These are phyloP conservation scores for Populus hybrid DNA, from an alignment of 441 rosid genomes.

Conservation along the genomic window DNA sequence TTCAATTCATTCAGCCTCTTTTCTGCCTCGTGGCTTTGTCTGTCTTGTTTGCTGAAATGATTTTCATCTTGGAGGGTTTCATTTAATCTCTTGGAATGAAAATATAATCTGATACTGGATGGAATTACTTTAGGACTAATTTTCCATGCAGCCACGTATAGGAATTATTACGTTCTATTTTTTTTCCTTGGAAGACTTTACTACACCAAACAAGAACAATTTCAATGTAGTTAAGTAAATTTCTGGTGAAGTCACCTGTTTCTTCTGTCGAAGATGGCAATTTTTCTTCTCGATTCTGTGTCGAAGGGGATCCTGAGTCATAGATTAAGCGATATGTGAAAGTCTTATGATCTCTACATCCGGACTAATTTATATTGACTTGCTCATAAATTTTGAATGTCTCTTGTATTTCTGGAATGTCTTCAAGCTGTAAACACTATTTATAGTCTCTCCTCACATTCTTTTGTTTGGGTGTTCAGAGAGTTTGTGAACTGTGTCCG, in stretches of 20 bases:
- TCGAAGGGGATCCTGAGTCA: not conserved
- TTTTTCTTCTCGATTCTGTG: not conserved
- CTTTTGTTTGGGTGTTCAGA: conserved; percentile 35
- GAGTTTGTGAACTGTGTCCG: conserved; percentile 89
- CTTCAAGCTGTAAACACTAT: not conserved
- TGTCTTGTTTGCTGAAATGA: not conserved
- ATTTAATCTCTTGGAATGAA: not conserved
- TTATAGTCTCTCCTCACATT: not conserved
- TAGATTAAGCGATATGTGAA: not conserved
- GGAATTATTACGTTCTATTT: not conserved
- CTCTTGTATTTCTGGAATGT: not conserved
- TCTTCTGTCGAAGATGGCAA: not conserved
- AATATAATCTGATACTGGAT: not conserved
- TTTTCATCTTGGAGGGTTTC: not conserved
- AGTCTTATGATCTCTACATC: not conserved
- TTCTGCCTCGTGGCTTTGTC: not conserved
- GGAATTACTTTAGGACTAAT: not conserved
- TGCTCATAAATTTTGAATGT: not conserved
- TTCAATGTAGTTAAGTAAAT: not conserved
- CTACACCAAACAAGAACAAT: not conserved
- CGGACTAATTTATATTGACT: not conserved
- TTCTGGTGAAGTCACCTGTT: not conserved
- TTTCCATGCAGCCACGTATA: not conserved
- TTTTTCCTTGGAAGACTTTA: not conserved
- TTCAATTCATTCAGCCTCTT: not conserved